A percentile compares a stretch with the other conserved stretches of the same genome.
Evolutionary conservation across 1,139 yeast genomes (phyloP).

Genomic region (Debaryomyces robertsiae): DNA sequence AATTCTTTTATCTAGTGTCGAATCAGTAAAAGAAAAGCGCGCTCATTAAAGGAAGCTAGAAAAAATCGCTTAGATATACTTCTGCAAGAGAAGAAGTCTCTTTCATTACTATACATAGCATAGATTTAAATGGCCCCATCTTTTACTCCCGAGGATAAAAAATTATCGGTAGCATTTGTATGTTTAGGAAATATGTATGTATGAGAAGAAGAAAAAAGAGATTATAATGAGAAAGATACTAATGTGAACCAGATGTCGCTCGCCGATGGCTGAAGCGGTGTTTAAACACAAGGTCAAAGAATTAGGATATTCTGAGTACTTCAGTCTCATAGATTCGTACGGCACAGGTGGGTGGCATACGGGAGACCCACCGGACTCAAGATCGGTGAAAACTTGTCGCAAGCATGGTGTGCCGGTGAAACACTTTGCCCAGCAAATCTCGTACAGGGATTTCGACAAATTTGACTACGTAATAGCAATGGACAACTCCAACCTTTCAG

Average conservation of each 20-base stretch:
- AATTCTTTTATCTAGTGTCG: neutral
- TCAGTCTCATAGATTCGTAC: constrained; percentile 73
- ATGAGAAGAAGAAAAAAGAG: neutral
- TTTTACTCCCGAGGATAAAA: constrained; percentile 24
- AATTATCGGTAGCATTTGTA: constrained; percentile 77
- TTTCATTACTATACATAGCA: neutral
- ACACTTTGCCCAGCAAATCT: constrained; percentile 77
- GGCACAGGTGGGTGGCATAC: constrained; percentile 86
- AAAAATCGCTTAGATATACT: neutral
- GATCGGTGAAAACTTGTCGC: constrained; percentile 70
- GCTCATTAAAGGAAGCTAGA: neutral
- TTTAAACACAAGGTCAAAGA: constrained; percentile 65
- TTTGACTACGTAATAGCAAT: constrained; percentile 87
- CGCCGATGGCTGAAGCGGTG: constrained; percentile 98
- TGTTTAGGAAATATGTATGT: constrained; percentile 89
- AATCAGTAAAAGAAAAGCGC: neutral
- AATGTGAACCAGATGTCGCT: constrained; percentile 65
- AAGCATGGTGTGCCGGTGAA: constrained; percentile 72
- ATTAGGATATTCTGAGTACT: constrained; percentile 39
- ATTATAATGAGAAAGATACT: constrained; percentile 13
- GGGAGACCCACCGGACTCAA: constrained; percentile 79
- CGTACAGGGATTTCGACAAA: constrained; percentile 54
- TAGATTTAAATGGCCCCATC: constrained; percentile 1
- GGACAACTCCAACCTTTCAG: constrained; percentile 70
- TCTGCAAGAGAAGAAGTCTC: neutral